Evolutionary conservation across 495 filamentous ascomycete species (phyloP), one percentile per base, ranked within the genome.

Genomic region (Lasiosphaeris hirsuta): DNA sequence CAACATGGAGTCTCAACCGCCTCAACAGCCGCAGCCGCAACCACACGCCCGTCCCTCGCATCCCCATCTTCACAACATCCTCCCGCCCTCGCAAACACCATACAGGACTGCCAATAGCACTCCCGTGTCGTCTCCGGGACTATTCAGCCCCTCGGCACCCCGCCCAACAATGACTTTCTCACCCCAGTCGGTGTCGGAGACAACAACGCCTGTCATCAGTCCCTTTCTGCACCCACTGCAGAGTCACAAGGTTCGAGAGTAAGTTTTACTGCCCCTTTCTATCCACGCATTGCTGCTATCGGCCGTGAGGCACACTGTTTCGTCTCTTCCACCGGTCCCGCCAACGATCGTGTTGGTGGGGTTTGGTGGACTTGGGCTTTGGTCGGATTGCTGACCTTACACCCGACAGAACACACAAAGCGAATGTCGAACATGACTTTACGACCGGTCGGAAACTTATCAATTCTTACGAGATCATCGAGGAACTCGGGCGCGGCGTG

Each of bases 401-500:
- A 13, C 13, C 44, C 30, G 52, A 14, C 59, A 87, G 84, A 70
- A 97, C 92, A 11, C 89, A 96, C 68, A 87, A 89, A 38, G 91
- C 89, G 9, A 89, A 92, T 67, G 85, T 96, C 55, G 95, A 97
- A 65, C 82, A 90, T 44, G 90, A 97, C 68, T 78, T 81, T 30
- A 78, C 89, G 52, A 95, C 94, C 7, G 94, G 94, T 46, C 87
- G 93, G 56, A 99, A 99, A 72, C 78, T 88, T 40, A 93, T 99
- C 78, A 99, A 99, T 64, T 84, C 96, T 59, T 99, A 99, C 70
- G 90, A 96, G 64, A 90, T 99, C 64, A 85, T 97, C 54, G 86
- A 95, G 67, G 95, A 97, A 74, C 87, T 99, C 51, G 94, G 94
- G 36, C 88, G 93, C 41, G 94, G 94, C 39, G 87, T 94, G 56